Conservation (phyloP, 306 rosid species). For the Casuarina cunninghamiana region DNA sequence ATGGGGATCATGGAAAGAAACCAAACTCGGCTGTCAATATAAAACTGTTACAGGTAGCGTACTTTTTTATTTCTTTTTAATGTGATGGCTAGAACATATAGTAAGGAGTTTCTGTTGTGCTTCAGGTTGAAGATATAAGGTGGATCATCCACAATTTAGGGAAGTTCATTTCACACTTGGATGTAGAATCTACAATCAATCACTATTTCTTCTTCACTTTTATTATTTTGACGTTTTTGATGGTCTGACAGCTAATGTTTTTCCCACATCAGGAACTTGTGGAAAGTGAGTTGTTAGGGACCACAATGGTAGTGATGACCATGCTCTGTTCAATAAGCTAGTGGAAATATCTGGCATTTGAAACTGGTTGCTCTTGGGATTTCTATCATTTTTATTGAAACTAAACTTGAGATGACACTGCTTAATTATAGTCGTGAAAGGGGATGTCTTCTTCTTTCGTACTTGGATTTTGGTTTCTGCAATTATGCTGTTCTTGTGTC, state of each 20-base stretch:
- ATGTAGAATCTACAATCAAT: conserved; percentile 43
- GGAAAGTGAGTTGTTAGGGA: conserved; percentile 77
- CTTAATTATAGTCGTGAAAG: neutral
- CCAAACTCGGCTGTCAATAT: conserved; percentile 13
- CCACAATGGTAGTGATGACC: conserved; percentile 89
- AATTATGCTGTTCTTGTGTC: neutral
- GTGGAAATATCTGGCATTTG: conserved; percentile 55
- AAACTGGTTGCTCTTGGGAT: neutral
- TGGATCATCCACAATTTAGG: conserved; percentile 70
- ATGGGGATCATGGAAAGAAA: too few relatives aligned
- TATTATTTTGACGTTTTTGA: neutral
- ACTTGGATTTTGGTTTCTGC: neutral
- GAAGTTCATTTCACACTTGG: conserved; percentile 88
- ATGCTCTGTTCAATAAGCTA: conserved; percentile 79
- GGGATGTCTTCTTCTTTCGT: neutral
- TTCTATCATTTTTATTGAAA: neutral
- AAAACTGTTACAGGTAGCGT: conserved; percentile 70
- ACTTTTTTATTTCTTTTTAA: neutral
- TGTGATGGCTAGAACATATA: conserved; percentile 2
- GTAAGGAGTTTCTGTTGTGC: conserved; percentile 19
- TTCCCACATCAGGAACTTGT: conserved; percentile 79
- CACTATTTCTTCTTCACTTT: neutral
- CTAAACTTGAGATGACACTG: neutral
- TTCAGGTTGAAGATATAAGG: conserved; percentile 97
- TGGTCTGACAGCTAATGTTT: conserved; percentile 8